phyloP scores from a whole-genome alignment of 106 monocot species.

The Dioscorea zingiberensis region DNA sequence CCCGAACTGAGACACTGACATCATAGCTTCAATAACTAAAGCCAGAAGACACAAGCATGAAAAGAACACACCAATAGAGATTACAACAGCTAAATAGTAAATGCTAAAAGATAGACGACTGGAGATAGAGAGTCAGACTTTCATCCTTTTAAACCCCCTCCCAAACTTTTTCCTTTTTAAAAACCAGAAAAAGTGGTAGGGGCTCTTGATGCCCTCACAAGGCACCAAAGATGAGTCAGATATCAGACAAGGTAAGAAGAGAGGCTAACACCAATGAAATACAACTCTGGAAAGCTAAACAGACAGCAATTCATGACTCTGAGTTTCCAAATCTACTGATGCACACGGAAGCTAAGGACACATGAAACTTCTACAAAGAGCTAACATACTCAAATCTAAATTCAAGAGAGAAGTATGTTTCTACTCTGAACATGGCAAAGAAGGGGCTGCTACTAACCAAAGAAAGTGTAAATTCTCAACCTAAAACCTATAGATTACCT shows the following conservation, averaged over 20 bases:
- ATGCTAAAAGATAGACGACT: background rate
- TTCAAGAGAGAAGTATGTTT: background rate
- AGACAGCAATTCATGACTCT: background rate
- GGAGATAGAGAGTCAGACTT: background rate
- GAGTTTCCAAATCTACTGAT: background rate
- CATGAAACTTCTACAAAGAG: background rate
- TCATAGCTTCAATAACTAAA: background rate
- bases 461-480: background rate
- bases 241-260: background rate
- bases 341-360: background rate
- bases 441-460: background rate
- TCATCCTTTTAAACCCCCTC: background rate
- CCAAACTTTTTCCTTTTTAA: conserved; percentile 25
- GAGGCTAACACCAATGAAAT: background rate
- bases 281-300: background rate
- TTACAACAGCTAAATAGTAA: background rate
- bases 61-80: background rate
- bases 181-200: conserved; percentile 35
- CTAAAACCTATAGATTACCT: background rate
- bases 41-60: background rate
- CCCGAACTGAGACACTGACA: background rate
- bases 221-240: conserved; percentile 2
- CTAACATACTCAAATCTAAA: background rate
- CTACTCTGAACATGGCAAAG: background rate
- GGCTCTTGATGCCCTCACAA: conserved; percentile 5